Evolutionary conservation across 495 filamentous ascomycete species (phyloP).

Genomic region (Neurospora sublineolata): DNA sequence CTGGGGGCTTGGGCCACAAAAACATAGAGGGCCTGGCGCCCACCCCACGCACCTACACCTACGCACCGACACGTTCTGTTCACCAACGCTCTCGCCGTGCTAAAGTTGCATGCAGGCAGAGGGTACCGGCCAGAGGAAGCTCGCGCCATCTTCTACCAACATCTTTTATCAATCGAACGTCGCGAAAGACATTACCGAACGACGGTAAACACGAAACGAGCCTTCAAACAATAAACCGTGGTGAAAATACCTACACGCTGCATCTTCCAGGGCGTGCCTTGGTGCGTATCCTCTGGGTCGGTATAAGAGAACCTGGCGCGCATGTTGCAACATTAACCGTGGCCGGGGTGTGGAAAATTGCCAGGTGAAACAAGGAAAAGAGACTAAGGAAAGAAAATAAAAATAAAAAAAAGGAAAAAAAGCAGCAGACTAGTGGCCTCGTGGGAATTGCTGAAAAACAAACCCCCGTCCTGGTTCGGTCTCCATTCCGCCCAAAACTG

Average conservation of each 20-base stretch:
- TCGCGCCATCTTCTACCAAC: not conserved
- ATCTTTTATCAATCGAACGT: not conserved
- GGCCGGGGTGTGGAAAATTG: constrained; percentile 4
- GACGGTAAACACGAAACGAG: not conserved
- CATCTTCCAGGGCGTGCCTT: not conserved
- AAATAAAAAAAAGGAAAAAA: not conserved
- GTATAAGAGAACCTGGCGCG: not conserved
- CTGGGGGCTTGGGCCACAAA: constrained; percentile 2
- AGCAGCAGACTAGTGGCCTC: not conserved
- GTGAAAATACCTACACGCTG: too few relatives aligned
- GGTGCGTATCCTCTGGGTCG: not conserved
- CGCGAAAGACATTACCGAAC: not conserved
- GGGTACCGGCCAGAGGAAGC: not conserved
- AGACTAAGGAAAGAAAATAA: not conserved
- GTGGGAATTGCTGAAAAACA: constrained; percentile 4
- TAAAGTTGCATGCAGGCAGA: not conserved
- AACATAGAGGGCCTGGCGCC: not conserved
- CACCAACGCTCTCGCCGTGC: not conserved
- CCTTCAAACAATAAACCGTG: not conserved
- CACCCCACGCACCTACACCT: not conserved
- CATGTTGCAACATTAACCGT: not conserved
- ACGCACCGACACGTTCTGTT: not conserved
- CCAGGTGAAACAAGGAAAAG: constrained; percentile 2
- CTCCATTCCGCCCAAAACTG: constrained; percentile 7
- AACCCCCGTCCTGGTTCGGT: not conserved